Percentiles rank a stretch among this genome's conserved stretches.
phyloP scores from a whole-genome alignment of 371 early-diverging fungal genomes.

The Mucor mucedo region DNA sequence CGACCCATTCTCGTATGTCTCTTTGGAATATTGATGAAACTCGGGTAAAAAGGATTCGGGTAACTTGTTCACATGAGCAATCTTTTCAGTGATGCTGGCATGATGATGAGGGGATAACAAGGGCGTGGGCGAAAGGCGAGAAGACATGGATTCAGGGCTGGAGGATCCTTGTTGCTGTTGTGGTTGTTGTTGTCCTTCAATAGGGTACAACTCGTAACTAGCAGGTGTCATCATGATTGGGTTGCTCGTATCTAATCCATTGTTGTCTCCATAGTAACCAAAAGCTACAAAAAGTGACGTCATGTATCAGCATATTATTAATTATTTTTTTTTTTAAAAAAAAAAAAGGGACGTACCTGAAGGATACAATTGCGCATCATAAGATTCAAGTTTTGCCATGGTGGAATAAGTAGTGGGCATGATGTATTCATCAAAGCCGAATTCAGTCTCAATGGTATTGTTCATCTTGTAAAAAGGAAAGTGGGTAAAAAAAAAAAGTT shows the following conservation, averaged over 20 bases:
- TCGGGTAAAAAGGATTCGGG: slow-evolving; percentile 57
- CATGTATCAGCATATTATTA: slow-evolving; percentile 3
- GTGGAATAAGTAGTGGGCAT: slow-evolving; percentile 46
- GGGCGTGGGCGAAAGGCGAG: slow-evolving; percentile 39
- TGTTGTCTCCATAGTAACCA: slow-evolving; percentile 32
- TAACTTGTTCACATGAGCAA: slow-evolving; percentile 52
- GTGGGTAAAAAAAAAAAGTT: background rate
- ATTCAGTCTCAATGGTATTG: slow-evolving; percentile 41
- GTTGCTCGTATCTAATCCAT: slow-evolving; percentile 26
- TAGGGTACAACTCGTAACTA: slow-evolving; percentile 28
- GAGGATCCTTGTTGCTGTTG: slow-evolving; percentile 19
- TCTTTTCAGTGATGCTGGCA: slow-evolving; percentile 41
- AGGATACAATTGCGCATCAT: slow-evolving; percentile 49
- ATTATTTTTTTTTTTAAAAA: background rate
- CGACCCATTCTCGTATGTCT: slow-evolving; percentile 55
- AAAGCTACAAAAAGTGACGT: slow-evolving; percentile 23
- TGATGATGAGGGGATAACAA: slow-evolving; percentile 29
- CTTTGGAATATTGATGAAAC: slow-evolving; percentile 56
- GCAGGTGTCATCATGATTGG: slow-evolving; percentile 25
- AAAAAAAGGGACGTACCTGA: slow-evolving; percentile 28
- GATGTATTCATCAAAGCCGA: slow-evolving; percentile 57
- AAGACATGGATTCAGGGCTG: slow-evolving; percentile 38
- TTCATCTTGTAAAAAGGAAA: slow-evolving; percentile 23
- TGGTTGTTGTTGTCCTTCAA: too few species aligned
- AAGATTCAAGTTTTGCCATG: slow-evolving; percentile 43